Percentiles rank a stretch among this genome's conserved stretches.
Conservation (phyloP, 306 rosid genomes). For the Sindora glabra region DNA sequence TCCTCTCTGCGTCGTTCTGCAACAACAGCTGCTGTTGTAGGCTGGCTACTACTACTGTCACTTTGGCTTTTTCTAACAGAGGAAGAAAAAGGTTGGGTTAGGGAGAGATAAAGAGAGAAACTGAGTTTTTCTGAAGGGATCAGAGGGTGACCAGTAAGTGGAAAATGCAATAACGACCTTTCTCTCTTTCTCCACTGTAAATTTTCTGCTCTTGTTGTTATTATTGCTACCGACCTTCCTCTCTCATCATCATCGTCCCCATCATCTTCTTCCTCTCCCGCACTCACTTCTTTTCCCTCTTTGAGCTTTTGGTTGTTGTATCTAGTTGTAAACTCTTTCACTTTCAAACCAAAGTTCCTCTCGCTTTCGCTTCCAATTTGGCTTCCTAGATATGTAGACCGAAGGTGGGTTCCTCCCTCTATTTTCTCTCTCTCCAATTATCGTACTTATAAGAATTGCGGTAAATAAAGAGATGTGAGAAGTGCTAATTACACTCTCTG, state of each 20-base stretch:
- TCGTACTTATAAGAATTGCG: slow-evolving; percentile 20
- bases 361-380: slow-evolving; percentile 11
- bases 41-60: slow-evolving; percentile 48
- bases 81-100: slow-evolving; percentile 12
- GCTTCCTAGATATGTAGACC: slow-evolving; percentile 35
- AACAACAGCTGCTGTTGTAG: slow-evolving; percentile 21
- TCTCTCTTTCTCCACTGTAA: no score
- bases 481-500: no score
- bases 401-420: slow-evolving; percentile 32
- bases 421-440: slow-evolving; percentile 65
- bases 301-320: neutral
- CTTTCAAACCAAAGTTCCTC: neutral
- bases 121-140: slow-evolving; percentile 20
- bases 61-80: slow-evolving; percentile 45
- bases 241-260: slow-evolving; percentile 14
- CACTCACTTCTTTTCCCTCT: no score
- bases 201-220: neutral
- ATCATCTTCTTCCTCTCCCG: no score
- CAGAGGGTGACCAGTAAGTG: slow-evolving; percentile 15
- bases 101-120: neutral
- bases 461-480: neutral
- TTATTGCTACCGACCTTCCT: slow-evolving; percentile 21
- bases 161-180: slow-evolving; percentile 56
- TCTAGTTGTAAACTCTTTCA: neutral
- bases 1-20: slow-evolving; percentile 2